A percentile compares a stretch with the other conserved stretches of the same genome.
These are phyloP conservation scores for Rhododendron henanense DNA, from an alignment of 148 eudicot species.

Conservation along the genomic window DNA sequence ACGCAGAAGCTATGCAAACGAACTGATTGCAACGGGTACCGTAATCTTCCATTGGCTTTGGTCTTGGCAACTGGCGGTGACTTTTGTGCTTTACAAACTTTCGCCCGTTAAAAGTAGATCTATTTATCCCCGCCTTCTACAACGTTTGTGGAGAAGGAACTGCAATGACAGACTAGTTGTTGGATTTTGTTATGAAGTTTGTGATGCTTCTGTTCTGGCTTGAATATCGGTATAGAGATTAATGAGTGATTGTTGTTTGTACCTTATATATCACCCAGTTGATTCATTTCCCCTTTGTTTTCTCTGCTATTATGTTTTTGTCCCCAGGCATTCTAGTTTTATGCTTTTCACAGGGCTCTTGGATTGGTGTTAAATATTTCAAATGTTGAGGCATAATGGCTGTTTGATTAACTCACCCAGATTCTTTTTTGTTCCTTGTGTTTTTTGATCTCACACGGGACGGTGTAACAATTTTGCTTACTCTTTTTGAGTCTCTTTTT, in stretches of 20 bases:
- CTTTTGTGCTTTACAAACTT: neutral
- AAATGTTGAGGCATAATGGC: neutral
- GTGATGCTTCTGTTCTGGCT: neutral
- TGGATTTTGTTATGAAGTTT: neutral
- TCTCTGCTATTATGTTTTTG: neutral
- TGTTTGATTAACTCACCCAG: neutral
- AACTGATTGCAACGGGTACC: conserved; percentile 9
- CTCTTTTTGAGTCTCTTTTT: no score
- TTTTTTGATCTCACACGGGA: neutral
- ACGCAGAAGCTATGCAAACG: conserved; percentile 40
- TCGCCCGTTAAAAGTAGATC: neutral
- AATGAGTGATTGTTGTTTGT: conserved; percentile 4
- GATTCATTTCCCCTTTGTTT: neutral
- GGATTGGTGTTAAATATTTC: neutral
- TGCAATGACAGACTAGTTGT: neutral
- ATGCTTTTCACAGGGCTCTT: neutral
- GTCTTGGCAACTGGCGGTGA: neutral
- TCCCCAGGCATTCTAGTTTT: neutral
- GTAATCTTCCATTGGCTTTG: neutral
- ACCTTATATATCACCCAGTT: neutral
- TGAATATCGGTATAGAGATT: neutral
- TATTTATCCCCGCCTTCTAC: neutral
- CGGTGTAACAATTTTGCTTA: neutral
- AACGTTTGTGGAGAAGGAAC: neutral
- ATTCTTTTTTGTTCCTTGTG: neutral